These are phyloP conservation scores for Ramichloridium luteum DNA, from an alignment of 2,329 filamentous ascomycete genomes.

Conservation along the genomic window DNA sequence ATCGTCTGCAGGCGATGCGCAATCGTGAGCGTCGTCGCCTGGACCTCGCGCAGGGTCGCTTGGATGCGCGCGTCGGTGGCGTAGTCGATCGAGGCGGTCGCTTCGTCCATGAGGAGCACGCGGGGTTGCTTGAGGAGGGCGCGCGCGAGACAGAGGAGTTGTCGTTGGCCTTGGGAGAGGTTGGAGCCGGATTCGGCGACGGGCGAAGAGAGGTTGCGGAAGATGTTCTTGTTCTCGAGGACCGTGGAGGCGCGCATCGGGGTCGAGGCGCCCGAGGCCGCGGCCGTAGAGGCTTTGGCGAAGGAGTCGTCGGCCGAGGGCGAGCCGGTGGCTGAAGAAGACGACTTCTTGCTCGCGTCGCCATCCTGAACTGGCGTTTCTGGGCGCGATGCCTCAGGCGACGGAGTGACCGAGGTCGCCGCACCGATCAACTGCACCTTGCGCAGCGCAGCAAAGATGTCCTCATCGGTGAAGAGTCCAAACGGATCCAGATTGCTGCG, in stretches of 20 bases:
- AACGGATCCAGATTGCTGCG: conserved; percentile 91
- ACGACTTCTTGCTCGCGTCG: conserved; percentile 18
- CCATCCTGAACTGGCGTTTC: conserved; percentile 19
- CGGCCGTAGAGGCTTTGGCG: conserved; percentile 9
- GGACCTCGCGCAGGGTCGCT: conserved; percentile 85
- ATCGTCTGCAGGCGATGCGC: conserved; percentile 93
- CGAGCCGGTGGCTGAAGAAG: conserved; percentile 23
- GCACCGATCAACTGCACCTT: conserved; percentile 75
- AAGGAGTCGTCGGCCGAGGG: conserved; percentile 16
- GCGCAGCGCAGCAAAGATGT: conserved; percentile 75
- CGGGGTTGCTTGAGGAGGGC: conserved; percentile 84
- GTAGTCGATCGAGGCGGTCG: conserved; percentile 94
- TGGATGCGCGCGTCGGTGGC: conserved; percentile 92
- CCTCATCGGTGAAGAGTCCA: conserved; percentile 71
- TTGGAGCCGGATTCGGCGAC: conserved; percentile 89
- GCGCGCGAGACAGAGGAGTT: conserved; percentile 84
- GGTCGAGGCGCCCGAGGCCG: conserved; percentile 22
- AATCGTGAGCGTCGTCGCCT: conserved; percentile 88
- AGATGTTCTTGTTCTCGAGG: conserved; percentile 83
- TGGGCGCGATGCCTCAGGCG: conserved; percentile 30
- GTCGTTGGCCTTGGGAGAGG: conserved; percentile 87
- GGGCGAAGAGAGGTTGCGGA: conserved; percentile 70
- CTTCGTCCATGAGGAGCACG: conserved; percentile 98
- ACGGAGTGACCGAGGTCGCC: conserved; percentile 29
- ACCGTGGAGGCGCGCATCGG: conserved; percentile 30